Percentiles rank a stretch among this genome's conserved stretches.
Evolutionary conservation across 129 eudicot genomes (phyloP).

Genomic region (Centella asiatica): DNA sequence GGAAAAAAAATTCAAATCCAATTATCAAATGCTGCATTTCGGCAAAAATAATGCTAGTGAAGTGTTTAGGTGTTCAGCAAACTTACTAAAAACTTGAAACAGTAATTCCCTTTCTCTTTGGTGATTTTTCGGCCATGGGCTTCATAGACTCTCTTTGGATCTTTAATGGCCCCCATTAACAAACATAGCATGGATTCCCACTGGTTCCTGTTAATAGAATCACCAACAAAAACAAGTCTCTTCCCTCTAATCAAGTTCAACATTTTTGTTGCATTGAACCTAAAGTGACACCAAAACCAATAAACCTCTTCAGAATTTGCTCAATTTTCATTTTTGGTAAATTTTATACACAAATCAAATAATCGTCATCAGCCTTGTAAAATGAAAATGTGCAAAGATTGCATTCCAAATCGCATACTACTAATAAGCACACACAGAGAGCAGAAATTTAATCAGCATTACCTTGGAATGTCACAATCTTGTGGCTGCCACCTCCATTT

Average conservation of each 20-base stretch:
- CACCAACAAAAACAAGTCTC: slow-evolving; percentile 91
- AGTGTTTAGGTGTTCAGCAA: not conserved
- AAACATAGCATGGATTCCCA: slow-evolving; percentile 97
- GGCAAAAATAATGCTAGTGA: not conserved
- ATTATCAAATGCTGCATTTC: not conserved
- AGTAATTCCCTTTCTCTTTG: slow-evolving; percentile 65
- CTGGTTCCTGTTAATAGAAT: slow-evolving; percentile 85
- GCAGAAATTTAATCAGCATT: not conserved
- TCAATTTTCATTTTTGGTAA: not conserved
- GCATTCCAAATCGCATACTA: not conserved
- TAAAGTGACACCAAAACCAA: slow-evolving; percentile 14
- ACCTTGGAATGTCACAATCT: slow-evolving; percentile 87
- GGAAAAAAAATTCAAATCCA: not conserved
- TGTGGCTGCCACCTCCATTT: slow-evolving; percentile 96
- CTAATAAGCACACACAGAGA: not conserved
- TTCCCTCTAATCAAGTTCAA: slow-evolving; percentile 77
- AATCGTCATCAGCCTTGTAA: not conserved
- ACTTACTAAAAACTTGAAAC: slow-evolving; percentile 78
- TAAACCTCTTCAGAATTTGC: not conserved
- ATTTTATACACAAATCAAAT: not conserved
- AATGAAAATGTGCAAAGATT: slow-evolving; percentile 1
- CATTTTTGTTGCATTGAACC: slow-evolving; percentile 77
- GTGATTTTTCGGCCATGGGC: slow-evolving; percentile 72
- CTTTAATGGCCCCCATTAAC: slow-evolving; percentile 70
- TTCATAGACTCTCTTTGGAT: slow-evolving; percentile 81